Evolutionary conservation across 139 green algal genomes (phyloP).

Genomic region (Coelastrella sp.): DNA sequence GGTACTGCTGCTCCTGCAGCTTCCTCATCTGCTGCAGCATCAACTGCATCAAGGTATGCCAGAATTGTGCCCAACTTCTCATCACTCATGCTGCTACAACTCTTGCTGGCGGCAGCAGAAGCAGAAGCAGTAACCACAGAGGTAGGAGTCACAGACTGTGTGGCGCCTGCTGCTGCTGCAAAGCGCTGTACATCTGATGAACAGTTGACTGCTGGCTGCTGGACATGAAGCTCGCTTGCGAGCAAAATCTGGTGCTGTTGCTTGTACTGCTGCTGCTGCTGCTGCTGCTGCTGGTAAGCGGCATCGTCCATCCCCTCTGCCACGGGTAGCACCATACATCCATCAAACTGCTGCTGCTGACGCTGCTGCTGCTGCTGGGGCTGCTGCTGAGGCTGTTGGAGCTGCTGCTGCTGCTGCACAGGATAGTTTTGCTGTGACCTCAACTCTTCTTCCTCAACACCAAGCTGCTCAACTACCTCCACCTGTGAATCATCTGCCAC

Average conservation of each 20-base stretch:
- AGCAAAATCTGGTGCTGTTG: neutral
- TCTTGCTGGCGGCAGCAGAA: neutral
- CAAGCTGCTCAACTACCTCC: too few species aligned
- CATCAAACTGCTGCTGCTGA: neutral
- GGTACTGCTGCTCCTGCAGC: neutral
- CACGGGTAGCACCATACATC: neutral
- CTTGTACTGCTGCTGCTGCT: neutral
- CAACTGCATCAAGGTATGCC: constrained; percentile 63
- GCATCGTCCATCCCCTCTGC: too few species aligned
- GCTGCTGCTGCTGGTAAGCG: neutral
- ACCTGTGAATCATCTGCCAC: neutral
- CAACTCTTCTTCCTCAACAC: neutral
- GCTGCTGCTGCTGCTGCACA: neutral
- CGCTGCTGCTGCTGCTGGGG: neutral
- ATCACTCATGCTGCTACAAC: neutral
- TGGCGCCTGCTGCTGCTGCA: neutral
- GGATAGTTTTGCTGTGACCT: neutral
- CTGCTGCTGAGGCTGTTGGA: neutral
- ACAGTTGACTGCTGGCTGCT: too few species aligned
- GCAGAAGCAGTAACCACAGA: neutral
- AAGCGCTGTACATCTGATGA: too few species aligned
- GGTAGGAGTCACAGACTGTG: too few species aligned
- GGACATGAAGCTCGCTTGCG: too few species aligned
- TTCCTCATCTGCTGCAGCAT: constrained; percentile 36
- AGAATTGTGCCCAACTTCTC: constrained; percentile 66